These are phyloP conservation scores for Lipomyces anomalus DNA, from an alignment of 805 yeast species.

Conservation along the genomic window DNA sequence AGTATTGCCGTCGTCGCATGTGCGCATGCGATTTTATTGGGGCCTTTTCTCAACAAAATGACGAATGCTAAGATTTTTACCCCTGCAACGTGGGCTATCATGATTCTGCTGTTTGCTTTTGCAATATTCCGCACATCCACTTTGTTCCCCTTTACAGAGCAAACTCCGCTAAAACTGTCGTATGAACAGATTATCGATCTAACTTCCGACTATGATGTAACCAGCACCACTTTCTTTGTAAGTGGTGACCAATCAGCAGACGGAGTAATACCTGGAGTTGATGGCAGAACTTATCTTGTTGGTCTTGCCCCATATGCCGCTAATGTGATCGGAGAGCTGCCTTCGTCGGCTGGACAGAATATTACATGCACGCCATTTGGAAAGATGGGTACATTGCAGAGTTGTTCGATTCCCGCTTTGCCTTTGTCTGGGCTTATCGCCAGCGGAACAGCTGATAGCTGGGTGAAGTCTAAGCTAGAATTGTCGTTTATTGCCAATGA, in stretches of 20 bases:
- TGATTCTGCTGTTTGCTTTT: conserved; percentile 1
- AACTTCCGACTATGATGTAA: conserved; percentile 6
- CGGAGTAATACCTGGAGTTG: too few species aligned
- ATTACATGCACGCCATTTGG: conserved; percentile 4
- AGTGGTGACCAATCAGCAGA: conserved; percentile 6
- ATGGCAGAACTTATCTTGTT: too few species aligned
- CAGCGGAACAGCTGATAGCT: conserved; percentile 7
- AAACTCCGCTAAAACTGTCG: conserved; percentile 13
- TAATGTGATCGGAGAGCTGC: conserved; percentile 6
- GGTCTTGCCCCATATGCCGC: conserved; percentile 11
- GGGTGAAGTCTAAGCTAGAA: too few species aligned
- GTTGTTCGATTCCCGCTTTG: conserved; percentile 12
- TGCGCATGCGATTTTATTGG: too few species aligned
- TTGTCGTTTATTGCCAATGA: too few species aligned
- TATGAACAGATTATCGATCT: conserved; percentile 12
- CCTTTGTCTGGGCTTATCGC: conserved; percentile 6
- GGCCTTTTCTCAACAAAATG: too few species aligned
- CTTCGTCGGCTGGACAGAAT: conserved; percentile 8
- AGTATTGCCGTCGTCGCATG: conserved; percentile 3
- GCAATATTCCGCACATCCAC: not conserved
- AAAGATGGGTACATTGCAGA: conserved; percentile 2
- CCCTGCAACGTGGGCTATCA: not conserved
- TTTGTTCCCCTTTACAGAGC: conserved; percentile 11
- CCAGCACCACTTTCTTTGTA: too few species aligned
- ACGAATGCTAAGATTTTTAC: too few species aligned